Evolutionary conservation across 768 basidiomycete genomes (phyloP), one percentile per base, ranked within the genome.

Genomic region (Tylopilus vinaceipallidus): DNA sequence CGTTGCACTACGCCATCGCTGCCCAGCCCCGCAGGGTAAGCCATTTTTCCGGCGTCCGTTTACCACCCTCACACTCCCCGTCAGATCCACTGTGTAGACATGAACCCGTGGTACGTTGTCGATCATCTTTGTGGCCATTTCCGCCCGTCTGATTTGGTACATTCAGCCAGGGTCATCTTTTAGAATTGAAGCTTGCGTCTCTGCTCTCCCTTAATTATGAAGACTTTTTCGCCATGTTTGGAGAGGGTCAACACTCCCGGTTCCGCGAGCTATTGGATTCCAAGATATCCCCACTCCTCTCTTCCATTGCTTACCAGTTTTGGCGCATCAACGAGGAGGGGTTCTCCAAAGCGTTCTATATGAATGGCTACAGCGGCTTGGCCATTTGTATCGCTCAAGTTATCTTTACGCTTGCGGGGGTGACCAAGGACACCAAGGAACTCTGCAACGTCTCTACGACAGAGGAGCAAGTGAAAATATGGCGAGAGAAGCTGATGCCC

Each of bases 121-220:
- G n/a, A 29, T 35, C 30, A 30, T 8, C 12, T 14, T 42, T 29
- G 13, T 10, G 24, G 4, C 5, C 3, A 39, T 34, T 1, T 36
- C 33, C 27, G 36, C 13, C 22, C 17, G 38, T 35, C 35, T 54
- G 27, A 60, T 32, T 19, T 9, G 19, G 19, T 36, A 5, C 2
- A 14, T 43, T 26, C 17, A 79, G 83, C 58, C 86, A 88, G 75
- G 83, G 84, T 3, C 88, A 90, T 63, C 75, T 91, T 10, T 72
- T 90, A 24, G 88, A 91, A 67, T 75, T 91, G 29, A 91, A 90
- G 67, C 77, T 90, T 2, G 88, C 88, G 3, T 77, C 81, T 0
- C 73, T 85, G 47, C 73, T 79, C 50, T 67, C 62, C 27, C 72
- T 90, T 7, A 66, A 71, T 0, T 83, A 83, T 61, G 71, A 76